A percentile compares a stretch with the other conserved stretches of the same genome.
phyloP scores from a whole-genome alignment of 148 eudicot species.

The Rhododendron ferrugineum region DNA sequence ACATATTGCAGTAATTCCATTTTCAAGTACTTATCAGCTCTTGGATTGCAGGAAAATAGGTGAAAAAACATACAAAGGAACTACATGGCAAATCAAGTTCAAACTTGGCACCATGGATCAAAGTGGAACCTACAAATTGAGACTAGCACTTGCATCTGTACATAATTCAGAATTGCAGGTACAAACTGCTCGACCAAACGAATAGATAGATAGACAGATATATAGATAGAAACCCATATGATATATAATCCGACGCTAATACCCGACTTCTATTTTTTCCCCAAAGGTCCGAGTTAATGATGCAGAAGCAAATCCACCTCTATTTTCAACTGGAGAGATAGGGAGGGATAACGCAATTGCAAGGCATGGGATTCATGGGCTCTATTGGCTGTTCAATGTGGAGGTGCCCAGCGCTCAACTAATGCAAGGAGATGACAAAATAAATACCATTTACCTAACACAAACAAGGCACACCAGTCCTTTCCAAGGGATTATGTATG shows the following conservation, averaged over 20 bases:
- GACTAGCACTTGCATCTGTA: conserved; percentile 77
- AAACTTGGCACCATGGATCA: conserved; percentile 40
- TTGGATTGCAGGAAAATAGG: conserved; percentile 40
- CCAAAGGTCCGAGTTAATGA: conserved; percentile 51
- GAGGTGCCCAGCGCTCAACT: conserved; percentile 38
- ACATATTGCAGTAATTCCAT: background rate
- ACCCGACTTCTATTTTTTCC: background rate
- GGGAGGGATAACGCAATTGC: conserved; percentile 61
- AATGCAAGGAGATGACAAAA: conserved; percentile 34
- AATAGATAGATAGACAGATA: too few relatives aligned
- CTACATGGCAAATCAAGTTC: conserved; percentile 91
- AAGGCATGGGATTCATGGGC: conserved; percentile 62
- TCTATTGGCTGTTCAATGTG: conserved; percentile 49
- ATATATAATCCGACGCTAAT: background rate
- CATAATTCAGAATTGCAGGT: conserved; percentile 69
- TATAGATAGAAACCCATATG: background rate
- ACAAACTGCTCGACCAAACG: background rate
- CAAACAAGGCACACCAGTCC: conserved; percentile 54
- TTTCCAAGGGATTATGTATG: conserved; percentile 56
- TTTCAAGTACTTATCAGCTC: background rate
- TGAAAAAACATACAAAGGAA: conserved; percentile 50
- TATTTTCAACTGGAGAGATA: conserved; percentile 44
- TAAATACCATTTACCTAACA: conserved; percentile 37
- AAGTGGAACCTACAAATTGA: conserved; percentile 48
- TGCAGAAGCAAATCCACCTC: conserved; percentile 40